A percentile compares a stretch with the other conserved stretches of the same genome.
phyloP scores from a whole-genome alignment of 257 asterid genomes.

The Fraxinus anomala region DNA sequence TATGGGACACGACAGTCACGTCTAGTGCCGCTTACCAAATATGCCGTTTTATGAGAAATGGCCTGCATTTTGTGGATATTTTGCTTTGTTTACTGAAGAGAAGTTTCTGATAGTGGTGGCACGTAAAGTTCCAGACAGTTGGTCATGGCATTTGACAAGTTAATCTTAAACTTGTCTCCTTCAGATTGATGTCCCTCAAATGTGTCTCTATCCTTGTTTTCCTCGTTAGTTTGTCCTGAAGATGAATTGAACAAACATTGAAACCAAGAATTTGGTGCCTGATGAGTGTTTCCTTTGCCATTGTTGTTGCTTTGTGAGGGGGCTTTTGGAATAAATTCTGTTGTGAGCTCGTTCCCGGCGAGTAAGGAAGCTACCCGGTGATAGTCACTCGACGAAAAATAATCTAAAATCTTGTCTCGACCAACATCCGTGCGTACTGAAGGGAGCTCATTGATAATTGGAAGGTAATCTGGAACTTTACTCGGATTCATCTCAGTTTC shows the following conservation, averaged over 20 bases:
- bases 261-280: conserved; percentile 13
- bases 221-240: conserved; percentile 12
- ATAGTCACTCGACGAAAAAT: conserved; percentile 48
- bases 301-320: conserved; percentile 25
- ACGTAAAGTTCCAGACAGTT: conserved; percentile 36
- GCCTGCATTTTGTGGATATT: not conserved
- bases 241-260: conserved; percentile 5
- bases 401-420: conserved; percentile 32
- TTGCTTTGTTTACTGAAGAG: conserved; percentile 17
- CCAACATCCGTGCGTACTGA: conserved; percentile 6
- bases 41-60: no score
- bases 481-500: conserved; percentile 30
- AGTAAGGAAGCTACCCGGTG: conserved; percentile 41
- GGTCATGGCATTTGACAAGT: conserved; percentile 25
- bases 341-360: conserved; percentile 29
- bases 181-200: conserved; percentile 27
- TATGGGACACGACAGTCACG: no score
- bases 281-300: not conserved
- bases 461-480: conserved; percentile 19
- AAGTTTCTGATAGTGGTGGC: conserved; percentile 32
- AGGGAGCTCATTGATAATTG: conserved; percentile 30
- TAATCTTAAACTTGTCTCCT: conserved; percentile 27
- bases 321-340: conserved; percentile 25
- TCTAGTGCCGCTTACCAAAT: not conserved
- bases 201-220: conserved; percentile 25